These are phyloP conservation scores for Macrolepiota dolichaula DNA, from an alignment of 768 basidiomycete genomes.

Conservation along the genomic window DNA sequence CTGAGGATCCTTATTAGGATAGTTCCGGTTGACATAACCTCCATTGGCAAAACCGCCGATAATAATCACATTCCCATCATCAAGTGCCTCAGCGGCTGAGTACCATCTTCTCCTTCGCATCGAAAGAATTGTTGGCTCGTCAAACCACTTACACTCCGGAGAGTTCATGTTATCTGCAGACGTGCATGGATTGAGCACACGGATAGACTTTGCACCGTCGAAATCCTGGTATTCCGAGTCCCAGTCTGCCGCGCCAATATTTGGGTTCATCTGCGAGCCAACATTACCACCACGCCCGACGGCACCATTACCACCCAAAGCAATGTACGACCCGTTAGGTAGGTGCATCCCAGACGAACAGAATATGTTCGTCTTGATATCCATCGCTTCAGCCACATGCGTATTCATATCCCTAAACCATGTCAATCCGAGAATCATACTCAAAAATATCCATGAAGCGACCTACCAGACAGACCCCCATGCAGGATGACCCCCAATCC, in stretches of 20 bases:
- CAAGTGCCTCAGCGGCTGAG: slow-evolving; percentile 68
- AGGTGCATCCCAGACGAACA: slow-evolving; percentile 83
- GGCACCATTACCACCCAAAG: slow-evolving; percentile 79
- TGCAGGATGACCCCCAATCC: slow-evolving; percentile 67
- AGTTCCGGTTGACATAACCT: slow-evolving; percentile 77
- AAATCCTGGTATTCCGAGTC: slow-evolving; percentile 74
- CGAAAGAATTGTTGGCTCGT: slow-evolving; percentile 54
- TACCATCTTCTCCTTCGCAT: slow-evolving; percentile 79
- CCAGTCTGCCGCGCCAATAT: slow-evolving; percentile 45
- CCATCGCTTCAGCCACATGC: slow-evolving; percentile 61
- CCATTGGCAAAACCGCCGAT: slow-evolving; percentile 81
- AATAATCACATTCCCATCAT: slow-evolving; percentile 74
- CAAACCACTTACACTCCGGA: slow-evolving; percentile 67
- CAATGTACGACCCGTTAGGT: slow-evolving; percentile 72
- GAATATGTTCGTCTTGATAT: slow-evolving; percentile 70
- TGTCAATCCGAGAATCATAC: neutral
- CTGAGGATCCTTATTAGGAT: slow-evolving; percentile 62
- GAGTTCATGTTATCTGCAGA: slow-evolving; percentile 42
- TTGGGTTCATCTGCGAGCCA: slow-evolving; percentile 46
- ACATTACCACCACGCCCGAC: slow-evolving; percentile 62
- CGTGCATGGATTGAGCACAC: slow-evolving; percentile 76
- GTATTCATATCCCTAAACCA: slow-evolving; percentile 55
- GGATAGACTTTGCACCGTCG: slow-evolving; percentile 77
- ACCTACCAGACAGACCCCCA: slow-evolving; percentile 69
- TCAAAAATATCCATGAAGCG: neutral